phyloP scores from a whole-genome alignment of 495 filamentous ascomycete species.

The Lophium mytilinum region DNA sequence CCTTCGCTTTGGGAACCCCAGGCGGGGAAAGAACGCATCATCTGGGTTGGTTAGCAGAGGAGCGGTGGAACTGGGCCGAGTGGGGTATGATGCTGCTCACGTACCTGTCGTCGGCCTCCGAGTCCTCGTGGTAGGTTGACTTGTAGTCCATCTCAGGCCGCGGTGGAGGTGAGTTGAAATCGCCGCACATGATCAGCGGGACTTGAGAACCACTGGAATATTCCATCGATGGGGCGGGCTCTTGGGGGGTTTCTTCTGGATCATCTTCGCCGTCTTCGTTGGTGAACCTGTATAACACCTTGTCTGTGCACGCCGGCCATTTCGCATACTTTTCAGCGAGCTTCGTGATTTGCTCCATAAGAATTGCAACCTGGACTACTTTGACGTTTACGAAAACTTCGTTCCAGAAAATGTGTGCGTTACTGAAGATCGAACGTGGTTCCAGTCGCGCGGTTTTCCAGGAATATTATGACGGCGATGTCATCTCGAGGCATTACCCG shows the following conservation, averaged over 20 bases:
- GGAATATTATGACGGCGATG: conserved; percentile 80
- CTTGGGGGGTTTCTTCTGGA: conserved; percentile 41
- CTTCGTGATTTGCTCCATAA: conserved; percentile 82
- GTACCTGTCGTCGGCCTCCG: conserved; percentile 91
- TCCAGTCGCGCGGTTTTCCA: no score
- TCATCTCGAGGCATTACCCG: conserved; percentile 96
- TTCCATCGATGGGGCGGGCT: conserved; percentile 59
- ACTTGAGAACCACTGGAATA: conserved; percentile 81
- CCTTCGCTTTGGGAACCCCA: no score
- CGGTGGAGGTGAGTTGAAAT: conserved; percentile 29
- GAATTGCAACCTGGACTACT: conserved; percentile 86
- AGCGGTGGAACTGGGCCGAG: no score
- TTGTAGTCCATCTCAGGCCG: conserved; percentile 40
- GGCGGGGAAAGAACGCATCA: no score
- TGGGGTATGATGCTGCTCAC: conserved; percentile 74
- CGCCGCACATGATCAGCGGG: conserved; percentile 83
- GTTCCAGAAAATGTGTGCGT: conserved; percentile 93
- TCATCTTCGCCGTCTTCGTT: conserved; percentile 47
- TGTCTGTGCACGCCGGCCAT: conserved; percentile 68
- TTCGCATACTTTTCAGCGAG: conserved; percentile 75
- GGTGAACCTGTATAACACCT: conserved; percentile 59
- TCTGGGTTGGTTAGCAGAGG: no score
- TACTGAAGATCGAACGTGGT: conserved; percentile 26
- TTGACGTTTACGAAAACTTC: conserved; percentile 87
- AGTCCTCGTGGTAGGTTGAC: conserved; percentile 64